A percentile compares a stretch with the other conserved stretches of the same genome.
phyloP scores from a whole-genome alignment of 139 green algal genomes.

The Asterochloris sp. region DNA sequence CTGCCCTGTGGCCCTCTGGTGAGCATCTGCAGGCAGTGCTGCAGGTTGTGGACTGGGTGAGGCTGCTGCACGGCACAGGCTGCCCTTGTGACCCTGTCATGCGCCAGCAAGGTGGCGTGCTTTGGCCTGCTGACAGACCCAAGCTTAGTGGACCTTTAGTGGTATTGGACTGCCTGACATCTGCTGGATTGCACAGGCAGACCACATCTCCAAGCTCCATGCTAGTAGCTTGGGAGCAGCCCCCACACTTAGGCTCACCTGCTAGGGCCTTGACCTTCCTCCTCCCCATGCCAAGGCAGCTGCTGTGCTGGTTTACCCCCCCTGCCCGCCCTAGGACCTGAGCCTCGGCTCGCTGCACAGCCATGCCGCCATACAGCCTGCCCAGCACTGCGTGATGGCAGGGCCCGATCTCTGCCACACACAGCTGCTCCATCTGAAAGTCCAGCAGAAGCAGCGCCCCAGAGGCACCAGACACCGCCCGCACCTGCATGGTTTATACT shows the following conservation, averaged over 20 bases:
- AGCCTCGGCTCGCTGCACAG: conserved; percentile 2
- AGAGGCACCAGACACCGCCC: conserved; percentile 2
- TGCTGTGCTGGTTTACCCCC: not conserved
- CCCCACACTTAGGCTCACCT: not conserved
- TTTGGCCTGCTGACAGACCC: not conserved
- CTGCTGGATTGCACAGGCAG: not conserved
- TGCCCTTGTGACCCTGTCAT: not conserved
- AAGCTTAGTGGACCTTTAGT: not conserved
- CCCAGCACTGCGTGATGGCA: not conserved
- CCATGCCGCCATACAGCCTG: conserved; percentile 2
- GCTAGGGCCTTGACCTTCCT: not conserved
- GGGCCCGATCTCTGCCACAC: not conserved
- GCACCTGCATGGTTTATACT: not conserved
- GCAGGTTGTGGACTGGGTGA: not conserved
- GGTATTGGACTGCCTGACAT: not conserved
- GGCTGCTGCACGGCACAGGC: not conserved
- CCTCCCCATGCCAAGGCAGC: not conserved
- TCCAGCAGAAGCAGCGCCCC: not conserved
- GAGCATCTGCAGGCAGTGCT: conserved; percentile 11
- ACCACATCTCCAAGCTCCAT: not conserved
- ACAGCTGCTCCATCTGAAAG: not conserved
- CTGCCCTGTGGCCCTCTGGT: not conserved
- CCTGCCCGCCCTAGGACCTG: not conserved
- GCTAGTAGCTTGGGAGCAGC: not conserved
- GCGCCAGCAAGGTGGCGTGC: too few relatives aligned